A percentile compares a stretch with the other conserved stretches of the same genome.
phyloP scores from a whole-genome alignment of 179 eudicot species.

The Sideroxylon spinosum region DNA sequence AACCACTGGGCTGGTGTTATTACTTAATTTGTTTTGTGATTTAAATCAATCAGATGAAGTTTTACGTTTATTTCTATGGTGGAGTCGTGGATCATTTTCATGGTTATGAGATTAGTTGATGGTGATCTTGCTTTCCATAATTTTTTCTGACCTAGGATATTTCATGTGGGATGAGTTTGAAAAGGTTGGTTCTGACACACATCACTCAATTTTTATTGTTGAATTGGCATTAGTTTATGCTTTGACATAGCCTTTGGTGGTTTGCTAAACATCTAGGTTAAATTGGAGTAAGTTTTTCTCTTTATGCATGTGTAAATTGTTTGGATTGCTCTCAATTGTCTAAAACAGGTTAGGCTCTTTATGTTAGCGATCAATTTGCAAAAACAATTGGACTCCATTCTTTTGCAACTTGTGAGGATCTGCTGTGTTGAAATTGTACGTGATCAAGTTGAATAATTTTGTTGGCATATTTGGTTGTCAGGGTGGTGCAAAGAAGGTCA shows the following conservation, averaged over 20 bases:
- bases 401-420: background rate
- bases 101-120: background rate
- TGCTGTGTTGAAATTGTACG: background rate
- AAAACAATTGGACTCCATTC: background rate
- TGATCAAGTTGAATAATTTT: background rate
- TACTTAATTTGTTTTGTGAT: too few species aligned
- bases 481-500: constrained; percentile 89
- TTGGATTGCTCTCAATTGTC: background rate
- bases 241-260: background rate
- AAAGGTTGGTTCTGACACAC: background rate
- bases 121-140: too few species aligned
- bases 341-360: background rate
- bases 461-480: constrained; percentile 21
- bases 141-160: background rate
- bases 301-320: background rate
- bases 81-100: background rate
- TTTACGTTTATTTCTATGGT: too few species aligned
- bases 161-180: background rate
- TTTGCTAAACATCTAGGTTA: background rate
- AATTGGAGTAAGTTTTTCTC: background rate
- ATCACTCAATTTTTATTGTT: background rate
- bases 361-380: background rate
- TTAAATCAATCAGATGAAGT: too few species aligned
- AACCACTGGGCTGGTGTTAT: too few species aligned
- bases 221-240: background rate